phyloP scores from a whole-genome alignment of 441 rosid species.

The Jatropha podagrica region DNA sequence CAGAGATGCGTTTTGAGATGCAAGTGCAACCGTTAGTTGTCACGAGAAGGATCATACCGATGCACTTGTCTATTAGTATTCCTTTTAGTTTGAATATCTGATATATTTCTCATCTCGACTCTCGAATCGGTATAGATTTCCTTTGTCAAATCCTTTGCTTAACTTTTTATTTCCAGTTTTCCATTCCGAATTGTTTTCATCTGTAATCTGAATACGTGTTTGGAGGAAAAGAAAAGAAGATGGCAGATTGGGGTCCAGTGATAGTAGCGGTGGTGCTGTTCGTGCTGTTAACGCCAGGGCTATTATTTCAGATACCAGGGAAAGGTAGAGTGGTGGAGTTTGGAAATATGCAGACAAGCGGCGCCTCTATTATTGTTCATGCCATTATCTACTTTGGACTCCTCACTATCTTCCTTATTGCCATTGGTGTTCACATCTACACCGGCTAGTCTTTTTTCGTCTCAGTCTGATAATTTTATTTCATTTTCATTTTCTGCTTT shows the following conservation, averaged over 20 bases:
- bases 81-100: not conserved
- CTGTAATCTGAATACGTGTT: not conserved
- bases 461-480: too few species aligned
- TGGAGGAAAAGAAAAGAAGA: not conserved
- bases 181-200: not conserved
- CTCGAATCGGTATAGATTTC: too few species aligned
- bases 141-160: slow-evolving; percentile 1
- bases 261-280: slow-evolving; percentile 65
- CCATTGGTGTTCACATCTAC: slow-evolving; percentile 63
- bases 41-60: slow-evolving; percentile 16
- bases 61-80: not conserved
- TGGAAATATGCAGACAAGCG: slow-evolving; percentile 80
- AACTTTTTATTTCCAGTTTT: not conserved
- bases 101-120: not conserved
- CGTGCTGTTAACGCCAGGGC: slow-evolving; percentile 69
- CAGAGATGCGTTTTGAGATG: slow-evolving; percentile 1
- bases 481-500: too few species aligned
- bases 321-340: slow-evolving; percentile 52
- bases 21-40: not conserved
- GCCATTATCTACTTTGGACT: slow-evolving; percentile 67
- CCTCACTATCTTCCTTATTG: slow-evolving; percentile 68
- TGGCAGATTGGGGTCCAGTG: slow-evolving; percentile 77
- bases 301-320: slow-evolving; percentile 78
- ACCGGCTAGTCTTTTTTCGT: slow-evolving; percentile 33
- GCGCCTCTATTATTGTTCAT: slow-evolving; percentile 71